A percentile compares a stretch with the other conserved stretches of the same genome.
Conservation (phyloP, 495 filamentous ascomycete genomes). For the Hyaloscypha bicolor region DNA sequence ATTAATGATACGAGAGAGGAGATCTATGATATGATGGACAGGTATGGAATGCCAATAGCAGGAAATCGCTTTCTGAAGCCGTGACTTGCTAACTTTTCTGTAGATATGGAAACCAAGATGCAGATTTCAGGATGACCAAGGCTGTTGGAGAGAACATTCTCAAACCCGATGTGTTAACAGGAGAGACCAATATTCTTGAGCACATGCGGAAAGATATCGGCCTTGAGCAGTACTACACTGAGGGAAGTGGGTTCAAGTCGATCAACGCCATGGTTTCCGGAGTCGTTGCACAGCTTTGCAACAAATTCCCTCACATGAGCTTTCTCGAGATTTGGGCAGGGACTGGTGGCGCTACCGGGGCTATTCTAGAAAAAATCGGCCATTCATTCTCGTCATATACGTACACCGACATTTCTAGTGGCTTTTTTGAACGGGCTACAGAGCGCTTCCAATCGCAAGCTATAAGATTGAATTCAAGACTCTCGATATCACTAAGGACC, state of each 20-base stretch:
- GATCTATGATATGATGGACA: no score
- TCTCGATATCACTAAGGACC: slow-evolving; percentile 44
- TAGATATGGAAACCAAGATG: not conserved
- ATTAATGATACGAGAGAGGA: no score
- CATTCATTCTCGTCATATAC: not conserved
- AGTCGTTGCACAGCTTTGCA: not conserved
- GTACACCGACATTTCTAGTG: not conserved
- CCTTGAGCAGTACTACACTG: not conserved
- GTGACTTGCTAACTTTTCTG: not conserved
- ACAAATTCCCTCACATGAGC: not conserved
- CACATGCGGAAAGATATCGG: no score
- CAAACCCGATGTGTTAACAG: no score
- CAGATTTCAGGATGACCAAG: not conserved
- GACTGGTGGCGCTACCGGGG: not conserved
- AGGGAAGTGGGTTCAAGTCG: not conserved
- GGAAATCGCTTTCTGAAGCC: no score
- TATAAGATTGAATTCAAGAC: not conserved
- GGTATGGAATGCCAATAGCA: no score
- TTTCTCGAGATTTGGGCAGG: not conserved
- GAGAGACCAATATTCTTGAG: no score
- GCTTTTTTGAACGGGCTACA: not conserved
- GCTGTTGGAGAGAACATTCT: not conserved
- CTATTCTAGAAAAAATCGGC: not conserved
- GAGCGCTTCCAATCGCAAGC: not conserved
- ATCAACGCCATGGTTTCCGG: not conserved